These are phyloP conservation scores for Aspergillus fumigatus DNA, from an alignment of 2,329 filamentous ascomycete species.

Conservation along the genomic window DNA sequence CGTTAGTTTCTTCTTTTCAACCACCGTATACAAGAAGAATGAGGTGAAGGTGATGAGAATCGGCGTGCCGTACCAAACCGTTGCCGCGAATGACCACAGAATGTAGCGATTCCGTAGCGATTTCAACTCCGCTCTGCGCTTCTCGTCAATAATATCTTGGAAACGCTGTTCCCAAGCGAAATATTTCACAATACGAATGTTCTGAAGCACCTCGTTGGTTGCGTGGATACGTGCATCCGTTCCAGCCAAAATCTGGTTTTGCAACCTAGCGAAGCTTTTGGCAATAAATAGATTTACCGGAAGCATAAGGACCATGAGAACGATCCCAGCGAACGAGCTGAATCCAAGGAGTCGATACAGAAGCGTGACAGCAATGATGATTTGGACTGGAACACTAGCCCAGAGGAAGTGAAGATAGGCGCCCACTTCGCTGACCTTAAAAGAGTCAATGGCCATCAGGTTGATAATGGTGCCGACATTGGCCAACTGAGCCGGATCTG, in stretches of 20 bases:
- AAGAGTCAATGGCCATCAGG: conserved; percentile 98
- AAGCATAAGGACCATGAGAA: conserved; percentile 82
- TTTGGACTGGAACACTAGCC: conserved; percentile 83
- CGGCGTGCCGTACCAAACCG: conserved; percentile 93
- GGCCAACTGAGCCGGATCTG: conserved; percentile 64
- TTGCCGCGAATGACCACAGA: conserved; percentile 86
- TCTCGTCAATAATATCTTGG: conserved; percentile 79
- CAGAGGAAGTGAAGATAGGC: conserved; percentile 96
- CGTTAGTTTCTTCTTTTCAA: conserved; percentile 83
- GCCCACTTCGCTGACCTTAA: conserved; percentile 94
- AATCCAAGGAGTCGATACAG: conserved; percentile 87
- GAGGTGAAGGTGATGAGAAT: conserved; percentile 95
- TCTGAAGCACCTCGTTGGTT: conserved; percentile 94
- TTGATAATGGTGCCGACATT: conserved; percentile 99
- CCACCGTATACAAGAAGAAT: conserved; percentile 85
- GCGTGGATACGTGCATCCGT: conserved; percentile 95
- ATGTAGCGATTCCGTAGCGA: conserved; percentile 79
- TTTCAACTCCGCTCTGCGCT: conserved; percentile 71
- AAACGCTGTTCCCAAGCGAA: conserved; percentile 98
- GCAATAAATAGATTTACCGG: conserved; percentile 89
- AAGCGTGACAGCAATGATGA: conserved; percentile 72
- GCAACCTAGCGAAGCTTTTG: conserved; percentile 75
- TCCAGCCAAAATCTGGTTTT: conserved; percentile 85
- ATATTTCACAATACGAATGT: conserved; percentile 98
- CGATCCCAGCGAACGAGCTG: conserved; percentile 88